Evolutionary conservation across 2,329 filamentous ascomycete species (phyloP), one percentile per base, ranked within the genome.

Genomic region (Aspergillus persii): DNA sequence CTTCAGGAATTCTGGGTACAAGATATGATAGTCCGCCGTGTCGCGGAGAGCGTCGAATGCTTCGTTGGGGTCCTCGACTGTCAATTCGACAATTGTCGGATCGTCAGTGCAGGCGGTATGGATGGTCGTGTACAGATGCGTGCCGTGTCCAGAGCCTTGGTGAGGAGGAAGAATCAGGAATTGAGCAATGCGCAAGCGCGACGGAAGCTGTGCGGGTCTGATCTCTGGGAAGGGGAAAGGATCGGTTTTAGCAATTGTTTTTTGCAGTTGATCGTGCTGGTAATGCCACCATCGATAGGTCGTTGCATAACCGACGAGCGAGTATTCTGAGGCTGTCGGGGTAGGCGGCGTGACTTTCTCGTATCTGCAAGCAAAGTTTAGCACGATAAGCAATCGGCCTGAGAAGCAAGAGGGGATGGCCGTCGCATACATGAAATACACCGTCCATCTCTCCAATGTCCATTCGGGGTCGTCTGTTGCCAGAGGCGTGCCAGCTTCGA

Each of bases 151-250:
- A 61, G 87, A 85, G 61, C 85, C 83, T 72, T 97, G 93, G 74
- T 92, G 96, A 5, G 92, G 89, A 2, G 93, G 93, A 9, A 99
- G 81, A 63, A 99, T 88, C 61, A 99, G 72, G 75, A 98, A 98
- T 74, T 99, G 95, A 0, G 94, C 96, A 64, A 99, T 91, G 49
- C 96, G 85, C 60, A 91, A 86, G 44, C 94, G 87, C 67, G 89
- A 89, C 11, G 91, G 89, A 2, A 93, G 82, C 52, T 88, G 79
- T 4, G 84, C 74, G 63, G 88, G 79, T n/a, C 76, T 70, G 51
- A 82, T 71, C 54, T 73, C 78, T 69, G 64, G 72, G 59, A 54
- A 79, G 30, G 77, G 79, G 61, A 79, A 79, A 30, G 73, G 61
- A 74, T 59, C 84, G 69, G 71, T 81, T 23, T 72, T 71, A 12